Evolutionary conservation across 225 moss, liverwort and hornwort species (phyloP), one percentile per base, ranked within the genome.

Genomic region (Marchantia paleacea): DNA sequence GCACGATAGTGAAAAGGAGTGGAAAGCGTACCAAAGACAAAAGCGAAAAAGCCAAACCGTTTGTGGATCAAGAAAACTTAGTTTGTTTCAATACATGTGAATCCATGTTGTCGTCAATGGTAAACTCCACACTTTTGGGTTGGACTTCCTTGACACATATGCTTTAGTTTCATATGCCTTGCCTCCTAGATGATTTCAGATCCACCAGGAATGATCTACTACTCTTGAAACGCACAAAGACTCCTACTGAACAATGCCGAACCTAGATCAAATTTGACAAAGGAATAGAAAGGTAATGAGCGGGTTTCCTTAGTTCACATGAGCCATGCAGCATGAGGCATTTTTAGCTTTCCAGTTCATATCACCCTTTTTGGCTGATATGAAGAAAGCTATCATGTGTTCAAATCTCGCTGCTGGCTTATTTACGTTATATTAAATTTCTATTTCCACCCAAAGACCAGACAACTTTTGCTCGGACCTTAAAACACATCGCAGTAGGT

Each of bases 401-500:
- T 39, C 39, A 39, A 39, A 39, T 5, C 39, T 39, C 39, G 39
- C 39, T 39, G 39, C 39, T 39, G 3, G 39, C 5, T 39, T 2
- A 39, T 39, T 39, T 39, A 39, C 39, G 39, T 39, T 5, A 39
- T 2, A 39, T 39, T 2, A 22, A 70, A n/a, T 22, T 22, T 72
- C 11, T n/a, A 50, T 14, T 28, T 57, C 54, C 75, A 58, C 60
- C 49, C 52, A 51, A 13, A 39, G 30, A 73, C 52, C 24, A 39
- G 19, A 55, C 54, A 77, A 63, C 39, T 80, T 24, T 60, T 26
- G 66, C 53, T 79, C 81, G 55, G 75, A 79, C 80, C 79, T 78
- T 79, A 74, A 74, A 74, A 14, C 30, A 75, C 26, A 79, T 80
- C 50, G 79, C 47, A 80, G 71, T 77, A 70, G 52, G 52, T 79